Percentiles rank a stretch among this genome's conserved stretches.
These are phyloP conservation scores for Scutellaria baicalensis DNA, from an alignment of 257 asterid species.

Conservation along the genomic window DNA sequence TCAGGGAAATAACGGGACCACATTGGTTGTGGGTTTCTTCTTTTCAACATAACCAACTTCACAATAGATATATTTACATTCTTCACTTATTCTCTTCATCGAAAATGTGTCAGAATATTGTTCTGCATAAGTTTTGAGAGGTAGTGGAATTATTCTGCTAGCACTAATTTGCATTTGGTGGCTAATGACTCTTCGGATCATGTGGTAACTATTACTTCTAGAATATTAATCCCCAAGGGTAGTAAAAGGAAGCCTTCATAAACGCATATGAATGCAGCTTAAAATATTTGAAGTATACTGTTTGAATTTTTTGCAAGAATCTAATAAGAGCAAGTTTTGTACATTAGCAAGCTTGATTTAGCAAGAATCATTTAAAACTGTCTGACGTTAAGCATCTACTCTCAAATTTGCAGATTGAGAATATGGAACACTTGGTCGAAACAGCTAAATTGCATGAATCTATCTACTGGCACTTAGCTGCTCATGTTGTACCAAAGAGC, in stretches of 20 bases:
- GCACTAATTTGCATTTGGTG: background rate
- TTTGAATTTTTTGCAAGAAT: background rate
- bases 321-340: background rate
- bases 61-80: background rate
- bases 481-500: conserved; percentile 60
- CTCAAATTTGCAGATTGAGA: conserved; percentile 37
- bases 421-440: conserved; percentile 53
- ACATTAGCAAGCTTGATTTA: no score
- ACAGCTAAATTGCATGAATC: conserved; percentile 54
- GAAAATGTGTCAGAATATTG: background rate
- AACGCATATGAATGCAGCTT: background rate
- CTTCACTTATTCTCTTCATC: background rate
- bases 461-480: conserved; percentile 71
- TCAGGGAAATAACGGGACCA: background rate
- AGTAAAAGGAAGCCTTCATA: no score
- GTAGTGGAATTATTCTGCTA: background rate
- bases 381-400: background rate
- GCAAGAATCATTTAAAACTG: background rate
- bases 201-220: background rate
- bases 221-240: background rate
- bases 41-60: background rate
- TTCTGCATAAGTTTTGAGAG: no score
- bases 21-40: background rate
- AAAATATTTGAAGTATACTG: background rate
- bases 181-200: background rate